Evolutionary conservation across 1,284 basidiomycete genomes (phyloP).

Genomic region (Xerocomus cyaneibrunnescens): DNA sequence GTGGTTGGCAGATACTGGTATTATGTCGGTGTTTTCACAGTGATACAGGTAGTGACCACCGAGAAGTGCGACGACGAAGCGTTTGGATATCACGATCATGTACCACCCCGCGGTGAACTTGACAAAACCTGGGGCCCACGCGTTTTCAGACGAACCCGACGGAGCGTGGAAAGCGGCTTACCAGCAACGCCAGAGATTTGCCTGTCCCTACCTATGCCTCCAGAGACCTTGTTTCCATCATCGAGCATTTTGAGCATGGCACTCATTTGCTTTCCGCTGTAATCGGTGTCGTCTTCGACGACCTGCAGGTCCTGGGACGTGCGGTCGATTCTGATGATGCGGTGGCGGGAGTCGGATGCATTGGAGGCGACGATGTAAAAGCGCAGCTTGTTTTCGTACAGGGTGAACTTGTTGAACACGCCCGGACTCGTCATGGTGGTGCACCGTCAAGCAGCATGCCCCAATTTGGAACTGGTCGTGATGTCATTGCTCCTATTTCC

Average conservation of each 20-base stretch:
- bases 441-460: not conserved
- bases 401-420: constrained; percentile 82
- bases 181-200: constrained; percentile 81
- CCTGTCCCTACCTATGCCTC: constrained; percentile 82
- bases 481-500: constrained; percentile 28
- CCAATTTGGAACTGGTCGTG: constrained; percentile 13
- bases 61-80: constrained; percentile 89
- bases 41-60: constrained; percentile 98
- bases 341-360: constrained; percentile 79
- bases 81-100: constrained; percentile 85
- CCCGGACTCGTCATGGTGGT: not conserved
- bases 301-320: constrained; percentile 74
- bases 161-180: constrained; percentile 25
- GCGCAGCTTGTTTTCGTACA: constrained; percentile 86
- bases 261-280: constrained; percentile 86
- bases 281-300: constrained; percentile 85
- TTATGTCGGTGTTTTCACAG: constrained; percentile 88
- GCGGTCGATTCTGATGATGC: constrained; percentile 90
- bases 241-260: constrained; percentile 92
- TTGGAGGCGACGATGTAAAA: constrained; percentile 91
- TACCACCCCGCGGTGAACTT: constrained; percentile 92
- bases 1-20: constrained; percentile 71
- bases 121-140: constrained; percentile 75
- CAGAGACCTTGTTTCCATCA: constrained; percentile 87
- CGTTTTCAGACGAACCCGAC: not conserved